Evolutionary conservation across 1,284 basidiomycete species (phyloP).

Genomic region (Trichosporon sp.): DNA sequence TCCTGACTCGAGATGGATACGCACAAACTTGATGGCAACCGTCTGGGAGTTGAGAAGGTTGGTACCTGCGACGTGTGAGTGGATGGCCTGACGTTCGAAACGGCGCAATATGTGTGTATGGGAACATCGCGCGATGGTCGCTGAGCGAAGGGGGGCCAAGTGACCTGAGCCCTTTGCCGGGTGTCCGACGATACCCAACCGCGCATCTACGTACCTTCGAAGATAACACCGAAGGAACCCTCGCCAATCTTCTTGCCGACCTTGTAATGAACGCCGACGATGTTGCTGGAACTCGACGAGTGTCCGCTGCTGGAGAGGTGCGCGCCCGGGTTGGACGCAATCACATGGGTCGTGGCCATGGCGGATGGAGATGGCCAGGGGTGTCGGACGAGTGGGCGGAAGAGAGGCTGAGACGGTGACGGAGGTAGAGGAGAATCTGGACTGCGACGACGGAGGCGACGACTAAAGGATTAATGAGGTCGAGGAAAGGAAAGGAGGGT

Average conservation of each 20-base stretch:
- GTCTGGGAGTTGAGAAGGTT: slow-evolving; percentile 94
- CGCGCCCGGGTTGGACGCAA: slow-evolving; percentile 52
- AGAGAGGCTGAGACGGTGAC: background rate
- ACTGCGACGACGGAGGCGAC: slow-evolving; percentile 1
- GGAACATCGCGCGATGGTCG: background rate
- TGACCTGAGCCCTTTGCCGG: background rate
- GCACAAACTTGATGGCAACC: slow-evolving; percentile 96
- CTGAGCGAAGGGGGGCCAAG: background rate
- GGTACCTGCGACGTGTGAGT: slow-evolving; percentile 64
- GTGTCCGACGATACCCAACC: background rate
- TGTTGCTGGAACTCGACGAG: slow-evolving; percentile 56
- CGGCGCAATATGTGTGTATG: background rate
- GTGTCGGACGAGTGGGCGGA: slow-evolving; percentile 13
- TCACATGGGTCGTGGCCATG: slow-evolving; percentile 58
- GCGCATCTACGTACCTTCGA: slow-evolving; percentile 68
- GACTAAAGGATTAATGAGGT: background rate
- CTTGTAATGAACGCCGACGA: slow-evolving; percentile 63
- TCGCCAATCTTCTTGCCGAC: slow-evolving; percentile 67
- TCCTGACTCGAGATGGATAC: slow-evolving; percentile 49
- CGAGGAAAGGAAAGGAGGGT: slow-evolving; percentile 16
- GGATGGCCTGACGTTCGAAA: background rate
- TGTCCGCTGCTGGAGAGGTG: slow-evolving; percentile 50
- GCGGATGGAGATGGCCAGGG: slow-evolving; percentile 24
- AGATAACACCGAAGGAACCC: slow-evolving; percentile 95
- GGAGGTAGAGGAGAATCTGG: background rate